Evolutionary conservation across 441 rosid species (phyloP), one percentile per base, ranked within the genome.

Genomic region (Aleurites moluccanus): DNA sequence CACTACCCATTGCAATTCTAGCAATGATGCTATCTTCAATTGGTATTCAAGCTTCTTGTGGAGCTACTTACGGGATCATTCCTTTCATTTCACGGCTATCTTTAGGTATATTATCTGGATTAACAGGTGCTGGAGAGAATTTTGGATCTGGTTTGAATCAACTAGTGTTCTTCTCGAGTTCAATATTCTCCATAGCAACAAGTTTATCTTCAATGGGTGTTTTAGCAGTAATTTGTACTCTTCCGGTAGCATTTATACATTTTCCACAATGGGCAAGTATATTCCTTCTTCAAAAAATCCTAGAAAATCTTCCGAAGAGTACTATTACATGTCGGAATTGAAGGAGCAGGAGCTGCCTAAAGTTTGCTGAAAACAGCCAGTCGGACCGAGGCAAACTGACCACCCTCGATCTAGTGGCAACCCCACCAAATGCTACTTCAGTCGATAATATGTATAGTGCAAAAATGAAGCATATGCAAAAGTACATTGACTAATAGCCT

Each of bases 91-190:
- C 97, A 3, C 69, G 91, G 28, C 89, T 93, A 85, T 88, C 96
- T 20, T 70, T 92, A 56, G 97, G 97, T 16, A 70, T 91, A 65
- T 65, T 89, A 65, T 88, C 96, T 3, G 94, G 96, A 11, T 88
- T 92, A 91, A 83, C 90, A 0, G 97, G 93, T 64, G 96, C 88
- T 2, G 94, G 97, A 13, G 93, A 95, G 44, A 93, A 86, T 47
- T 86, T 86, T 15, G 98, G 98, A 0, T 94, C 98, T 2, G 91
- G 87, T 21, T 27, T 93, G 67, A 91, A 94, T 16, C 97, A 93
- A 21, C 55, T 93, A 59, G 80, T 88, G 42, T 93, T 93, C 82
- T 93, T 93, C 85, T 84, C 83, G 75, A 93, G 95, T 16, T 90
- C 97, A 1, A 84, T 15, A 69, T 88, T 88, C 75, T 74, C 97